Conservation (phyloP, 345 rosid species). For the Luvunga scandens region DNA sequence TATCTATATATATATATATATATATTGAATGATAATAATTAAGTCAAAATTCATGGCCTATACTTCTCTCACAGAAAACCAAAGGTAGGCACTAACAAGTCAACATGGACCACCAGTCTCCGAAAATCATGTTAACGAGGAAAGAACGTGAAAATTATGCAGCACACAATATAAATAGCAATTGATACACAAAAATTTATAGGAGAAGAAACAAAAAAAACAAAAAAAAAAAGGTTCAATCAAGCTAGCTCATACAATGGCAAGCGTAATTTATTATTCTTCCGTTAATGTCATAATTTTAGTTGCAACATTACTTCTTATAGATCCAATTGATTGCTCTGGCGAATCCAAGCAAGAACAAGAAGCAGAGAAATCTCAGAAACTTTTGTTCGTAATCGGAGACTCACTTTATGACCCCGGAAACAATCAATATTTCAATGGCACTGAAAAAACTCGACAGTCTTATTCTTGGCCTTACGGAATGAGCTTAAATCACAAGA, state of each 20-base stretch:
- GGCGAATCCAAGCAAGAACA: neutral
- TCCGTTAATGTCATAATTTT: neutral
- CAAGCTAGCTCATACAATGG: neutral
- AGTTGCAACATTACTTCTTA: neutral
- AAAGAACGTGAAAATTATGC: neutral
- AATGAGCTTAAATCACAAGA: neutral
- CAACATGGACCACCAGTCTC: neutral
- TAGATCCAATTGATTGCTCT: neutral
- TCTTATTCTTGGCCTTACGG: constrained; percentile 17
- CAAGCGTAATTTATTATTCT: no score
- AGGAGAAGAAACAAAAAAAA: neutral
- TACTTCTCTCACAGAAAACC: neutral
- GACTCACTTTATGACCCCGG: constrained; percentile 26
- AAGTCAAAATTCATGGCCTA: neutral
- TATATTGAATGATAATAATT: no score
- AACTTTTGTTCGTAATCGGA: constrained; percentile 21
- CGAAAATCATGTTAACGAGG: neutral
- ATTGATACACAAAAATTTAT: neutral
- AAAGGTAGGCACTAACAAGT: neutral
- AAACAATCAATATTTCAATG: constrained; percentile 10
- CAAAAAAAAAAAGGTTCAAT: neutral
- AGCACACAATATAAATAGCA: neutral
- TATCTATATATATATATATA: no score
- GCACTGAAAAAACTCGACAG: neutral
- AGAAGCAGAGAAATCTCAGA: neutral